Evolutionary conservation across 441 rosid genomes (phyloP).

Genomic region (Breynia disticha): DNA sequence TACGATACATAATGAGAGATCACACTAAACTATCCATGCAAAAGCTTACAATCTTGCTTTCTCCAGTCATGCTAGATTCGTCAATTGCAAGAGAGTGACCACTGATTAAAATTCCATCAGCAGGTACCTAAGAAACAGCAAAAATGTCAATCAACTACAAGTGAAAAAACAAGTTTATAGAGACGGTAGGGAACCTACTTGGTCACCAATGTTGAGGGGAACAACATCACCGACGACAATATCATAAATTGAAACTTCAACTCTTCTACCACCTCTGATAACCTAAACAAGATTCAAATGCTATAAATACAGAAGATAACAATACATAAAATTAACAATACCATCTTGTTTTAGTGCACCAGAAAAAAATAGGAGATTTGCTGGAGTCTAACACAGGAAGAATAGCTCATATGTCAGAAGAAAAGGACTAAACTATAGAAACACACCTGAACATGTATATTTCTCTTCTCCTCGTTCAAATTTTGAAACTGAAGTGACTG

Average conservation of each 20-base stretch:
- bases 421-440: constrained; percentile 9
- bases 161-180: neutral
- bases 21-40: constrained; percentile 1
- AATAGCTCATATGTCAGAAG: neutral
- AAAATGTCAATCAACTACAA: constrained; percentile 7
- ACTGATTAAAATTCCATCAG: constrained; percentile 77
- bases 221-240: constrained; percentile 83
- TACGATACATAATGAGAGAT: neutral
- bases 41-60: constrained; percentile 75
- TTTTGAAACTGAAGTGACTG: constrained; percentile 98
- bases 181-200: constrained; percentile 34
- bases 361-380: neutral
- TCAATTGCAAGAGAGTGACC: constrained; percentile 84
- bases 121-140: constrained; percentile 61
- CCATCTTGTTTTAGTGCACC: neutral
- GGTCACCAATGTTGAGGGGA: constrained; percentile 93
- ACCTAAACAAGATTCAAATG: constrained; percentile 38
- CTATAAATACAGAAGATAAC: constrained; percentile 11
- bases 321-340: neutral
- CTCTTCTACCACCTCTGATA: constrained; percentile 83
- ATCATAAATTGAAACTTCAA: constrained; percentile 88
- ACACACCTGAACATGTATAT: constrained; percentile 79
- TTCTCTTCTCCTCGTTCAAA: constrained; percentile 90
- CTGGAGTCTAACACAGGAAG: neutral
- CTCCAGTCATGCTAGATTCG: constrained; percentile 99